A percentile compares a stretch with the other conserved stretches of the same genome.
phyloP scores from a whole-genome alignment of 108 stramenopile species.

The Cyclotella distinguenda region DNA sequence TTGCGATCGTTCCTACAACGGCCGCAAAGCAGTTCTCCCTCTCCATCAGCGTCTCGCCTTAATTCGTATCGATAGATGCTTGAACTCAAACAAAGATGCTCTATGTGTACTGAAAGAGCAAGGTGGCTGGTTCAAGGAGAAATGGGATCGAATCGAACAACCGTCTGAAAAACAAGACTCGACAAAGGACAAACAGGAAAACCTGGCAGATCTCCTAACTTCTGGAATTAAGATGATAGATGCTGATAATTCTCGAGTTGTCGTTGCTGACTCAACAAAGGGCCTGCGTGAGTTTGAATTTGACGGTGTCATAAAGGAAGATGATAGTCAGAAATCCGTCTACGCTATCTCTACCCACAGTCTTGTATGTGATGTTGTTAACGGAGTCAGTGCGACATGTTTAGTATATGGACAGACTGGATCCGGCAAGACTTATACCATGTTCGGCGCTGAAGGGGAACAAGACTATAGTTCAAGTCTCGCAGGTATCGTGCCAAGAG shows the following conservation, averaged over 20 bases:
- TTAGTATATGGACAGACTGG: constrained; percentile 81
- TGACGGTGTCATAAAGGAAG: constrained; percentile 53
- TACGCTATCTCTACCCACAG: constrained; percentile 39
- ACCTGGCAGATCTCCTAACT: constrained; percentile 10
- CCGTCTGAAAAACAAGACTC: not conserved
- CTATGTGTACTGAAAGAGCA: constrained; percentile 47
- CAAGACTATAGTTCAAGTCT: constrained; percentile 9
- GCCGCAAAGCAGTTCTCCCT: constrained; percentile 43
- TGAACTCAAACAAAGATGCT: constrained; percentile 44
- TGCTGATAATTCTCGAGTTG: constrained; percentile 29
- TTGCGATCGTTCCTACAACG: constrained; percentile 11
- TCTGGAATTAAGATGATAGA: constrained; percentile 47
- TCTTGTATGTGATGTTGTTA: constrained; percentile 56
- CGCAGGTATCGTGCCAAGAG: constrained; percentile 51
- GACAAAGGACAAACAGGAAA: not conserved
- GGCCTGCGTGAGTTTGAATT: constrained; percentile 62
- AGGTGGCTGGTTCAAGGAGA: constrained; percentile 50
- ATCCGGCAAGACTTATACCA: constrained; percentile 67
- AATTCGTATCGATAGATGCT: constrained; percentile 37
- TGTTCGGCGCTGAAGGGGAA: constrained; percentile 57
- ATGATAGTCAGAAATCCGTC: constrained; percentile 32
- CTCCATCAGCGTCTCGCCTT: constrained; percentile 64
- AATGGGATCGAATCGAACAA: constrained; percentile 27
- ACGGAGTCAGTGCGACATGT: constrained; percentile 63
- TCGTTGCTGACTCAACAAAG: constrained; percentile 52